phyloP scores from a whole-genome alignment of 2,329 filamentous ascomycete genomes.

The Didymella lethalis region DNA sequence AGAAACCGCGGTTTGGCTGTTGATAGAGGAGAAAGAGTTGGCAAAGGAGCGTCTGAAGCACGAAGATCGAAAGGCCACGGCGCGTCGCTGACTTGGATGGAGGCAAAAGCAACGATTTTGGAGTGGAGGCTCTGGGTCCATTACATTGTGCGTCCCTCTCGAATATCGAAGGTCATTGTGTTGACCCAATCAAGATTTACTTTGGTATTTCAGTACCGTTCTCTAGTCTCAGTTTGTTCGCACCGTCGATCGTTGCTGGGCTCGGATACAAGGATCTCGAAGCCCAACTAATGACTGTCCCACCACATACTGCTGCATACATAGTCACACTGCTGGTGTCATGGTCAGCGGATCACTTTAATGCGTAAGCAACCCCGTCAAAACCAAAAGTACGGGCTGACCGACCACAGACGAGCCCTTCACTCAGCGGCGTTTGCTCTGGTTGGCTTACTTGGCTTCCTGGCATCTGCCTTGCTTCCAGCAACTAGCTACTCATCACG shows the following conservation, averaged over 20 bases:
- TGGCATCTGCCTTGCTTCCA: not conserved
- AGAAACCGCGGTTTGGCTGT: not conserved
- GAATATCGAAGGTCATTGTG: not conserved
- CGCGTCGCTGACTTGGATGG: not conserved
- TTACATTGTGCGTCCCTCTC: not conserved
- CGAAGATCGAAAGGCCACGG: not conserved
- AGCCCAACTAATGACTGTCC: not conserved
- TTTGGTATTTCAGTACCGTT: not conserved
- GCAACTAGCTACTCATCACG: not conserved
- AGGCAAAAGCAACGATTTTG: not conserved
- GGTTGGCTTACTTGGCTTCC: not conserved
- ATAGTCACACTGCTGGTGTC: not conserved
- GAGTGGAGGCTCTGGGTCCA: not conserved
- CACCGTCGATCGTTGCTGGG: not conserved
- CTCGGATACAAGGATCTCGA: not conserved
- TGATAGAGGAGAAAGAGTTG: not conserved
- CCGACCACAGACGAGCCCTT: not conserved
- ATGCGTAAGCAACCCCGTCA: not conserved
- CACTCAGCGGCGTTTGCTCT: not conserved
- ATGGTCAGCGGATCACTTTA: not conserved
- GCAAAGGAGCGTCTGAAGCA: not conserved
- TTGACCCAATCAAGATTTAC: not conserved
- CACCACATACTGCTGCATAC: not conserved
- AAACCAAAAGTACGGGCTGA: not conserved
- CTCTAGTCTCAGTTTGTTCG: not conserved